Conservation (phyloP, 371 early-diverging fungal species). For the Mortierella sp. region DNA sequence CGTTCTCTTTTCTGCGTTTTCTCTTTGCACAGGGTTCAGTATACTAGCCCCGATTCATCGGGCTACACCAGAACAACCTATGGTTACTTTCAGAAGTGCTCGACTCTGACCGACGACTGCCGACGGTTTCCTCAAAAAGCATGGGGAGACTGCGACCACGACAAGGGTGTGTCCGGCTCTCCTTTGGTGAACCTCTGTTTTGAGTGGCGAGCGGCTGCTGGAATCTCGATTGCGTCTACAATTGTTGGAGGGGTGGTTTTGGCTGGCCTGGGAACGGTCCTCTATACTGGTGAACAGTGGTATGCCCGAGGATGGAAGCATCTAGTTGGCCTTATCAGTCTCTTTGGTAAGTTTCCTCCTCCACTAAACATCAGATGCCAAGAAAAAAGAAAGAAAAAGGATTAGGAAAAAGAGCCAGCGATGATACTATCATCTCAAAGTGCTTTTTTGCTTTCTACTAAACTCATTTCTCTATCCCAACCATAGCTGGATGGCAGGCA, state of each 20-base stretch:
- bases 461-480: not conserved
- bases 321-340: constrained; percentile 37
- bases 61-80: constrained; percentile 37
- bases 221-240: constrained; percentile 13
- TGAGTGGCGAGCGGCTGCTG: constrained; percentile 50
- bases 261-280: constrained; percentile 31
- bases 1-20: no score
- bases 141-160: constrained; percentile 51
- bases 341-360: constrained; percentile 39
- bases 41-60: constrained; percentile 37
- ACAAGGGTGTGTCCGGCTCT: constrained; percentile 17
- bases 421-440: not conserved
- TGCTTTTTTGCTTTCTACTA: not conserved
- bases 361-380: not conserved
- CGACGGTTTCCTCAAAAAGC: constrained; percentile 47
- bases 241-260: constrained; percentile 43
- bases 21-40: constrained; percentile 30
- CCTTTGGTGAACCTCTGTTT: constrained; percentile 38
- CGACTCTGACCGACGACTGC: constrained; percentile 47
- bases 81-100: constrained; percentile 50
- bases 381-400: not conserved
- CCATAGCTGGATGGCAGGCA: constrained; percentile 38
- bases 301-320: constrained; percentile 47
- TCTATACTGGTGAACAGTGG: constrained; percentile 46
- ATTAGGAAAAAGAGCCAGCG: not conserved